These are phyloP conservation scores for Talaromyces marneffei DNA, from an alignment of 2,329 filamentous ascomycete genomes.

Conservation along the genomic window DNA sequence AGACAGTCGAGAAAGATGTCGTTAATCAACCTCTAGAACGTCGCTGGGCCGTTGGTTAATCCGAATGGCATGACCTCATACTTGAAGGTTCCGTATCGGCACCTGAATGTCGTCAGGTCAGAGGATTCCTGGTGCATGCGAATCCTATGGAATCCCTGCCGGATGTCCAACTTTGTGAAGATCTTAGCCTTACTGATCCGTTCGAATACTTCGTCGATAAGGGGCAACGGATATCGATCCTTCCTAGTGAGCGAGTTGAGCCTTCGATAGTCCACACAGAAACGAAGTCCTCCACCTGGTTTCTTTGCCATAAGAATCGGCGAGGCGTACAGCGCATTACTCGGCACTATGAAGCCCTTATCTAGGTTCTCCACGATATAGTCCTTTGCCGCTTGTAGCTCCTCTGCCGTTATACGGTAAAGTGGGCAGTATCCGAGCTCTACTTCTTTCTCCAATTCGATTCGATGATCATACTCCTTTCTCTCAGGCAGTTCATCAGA, in stretches of 20 bases:
- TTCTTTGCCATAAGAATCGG: slow-evolving; percentile 15
- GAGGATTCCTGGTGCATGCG: neutral
- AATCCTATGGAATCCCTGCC: slow-evolving; percentile 13
- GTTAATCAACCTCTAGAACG: slow-evolving; percentile 16
- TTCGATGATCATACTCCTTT: neutral
- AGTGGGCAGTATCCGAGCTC: slow-evolving; percentile 1
- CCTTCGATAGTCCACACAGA: slow-evolving; percentile 1
- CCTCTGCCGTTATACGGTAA: neutral
- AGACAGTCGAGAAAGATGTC: slow-evolving; percentile 6
- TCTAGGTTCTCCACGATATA: slow-evolving; percentile 4
- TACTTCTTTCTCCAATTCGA: neutral
- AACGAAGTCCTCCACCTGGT: slow-evolving; percentile 5
- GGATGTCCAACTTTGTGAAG: slow-evolving; percentile 24
- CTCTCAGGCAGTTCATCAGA: neutral
- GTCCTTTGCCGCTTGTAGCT: neutral
- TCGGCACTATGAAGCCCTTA: no score
- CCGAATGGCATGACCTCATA: slow-evolving; percentile 27
- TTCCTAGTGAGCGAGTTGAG: slow-evolving; percentile 16
- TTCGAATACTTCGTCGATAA: slow-evolving; percentile 22
- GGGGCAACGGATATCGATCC: slow-evolving; percentile 22
- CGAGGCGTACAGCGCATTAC: neutral
- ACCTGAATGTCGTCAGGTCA: slow-evolving; percentile 15
- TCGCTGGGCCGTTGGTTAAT: slow-evolving; percentile 15
- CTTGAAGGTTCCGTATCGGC: slow-evolving; percentile 22
- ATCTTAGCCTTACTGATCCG: slow-evolving; percentile 15